Evolutionary conservation across 352 stramenopile genomes (phyloP).

Genomic region (Salisapilia sapeloensis): DNA sequence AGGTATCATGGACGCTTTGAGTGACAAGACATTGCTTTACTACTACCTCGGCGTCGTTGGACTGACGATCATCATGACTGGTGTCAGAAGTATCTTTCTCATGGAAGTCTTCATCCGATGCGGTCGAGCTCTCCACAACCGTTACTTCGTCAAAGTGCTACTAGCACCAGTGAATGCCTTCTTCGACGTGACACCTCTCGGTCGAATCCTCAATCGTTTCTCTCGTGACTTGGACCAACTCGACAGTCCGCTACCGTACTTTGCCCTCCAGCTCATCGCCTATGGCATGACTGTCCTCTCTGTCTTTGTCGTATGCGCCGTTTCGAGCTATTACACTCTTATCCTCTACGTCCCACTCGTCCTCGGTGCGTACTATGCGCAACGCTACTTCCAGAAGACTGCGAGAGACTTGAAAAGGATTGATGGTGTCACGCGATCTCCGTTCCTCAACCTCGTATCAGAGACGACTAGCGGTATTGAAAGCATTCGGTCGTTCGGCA

Average conservation of each 20-base stretch:
- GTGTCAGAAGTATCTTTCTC: slow-evolving; percentile 14
- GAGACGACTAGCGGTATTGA: slow-evolving; percentile 90
- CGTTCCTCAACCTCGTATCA: slow-evolving; percentile 90
- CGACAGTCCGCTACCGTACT: slow-evolving; percentile 49
- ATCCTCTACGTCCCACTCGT: slow-evolving; percentile 59
- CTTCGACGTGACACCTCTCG: slow-evolving; percentile 69
- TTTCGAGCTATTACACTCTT: slow-evolving; percentile 50
- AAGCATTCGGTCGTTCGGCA: slow-evolving; percentile 83
- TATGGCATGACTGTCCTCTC: slow-evolving; percentile 51
- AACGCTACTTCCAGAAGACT: slow-evolving; percentile 88
- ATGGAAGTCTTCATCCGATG: slow-evolving; percentile 19
- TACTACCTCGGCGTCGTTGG: slow-evolving; percentile 22
- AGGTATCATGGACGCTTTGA: slow-evolving; percentile 8
- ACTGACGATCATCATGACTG: slow-evolving; percentile 10
- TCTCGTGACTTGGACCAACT: slow-evolving; percentile 70
- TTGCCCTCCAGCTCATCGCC: slow-evolving; percentile 49
- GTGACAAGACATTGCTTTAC: slow-evolving; percentile 11
- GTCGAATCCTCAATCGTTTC: slow-evolving; percentile 62
- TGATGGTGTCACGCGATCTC: slow-evolving; percentile 85
- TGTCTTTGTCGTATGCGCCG: slow-evolving; percentile 46
- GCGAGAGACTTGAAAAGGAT: slow-evolving; percentile 90
- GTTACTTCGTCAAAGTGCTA: slow-evolving; percentile 27
- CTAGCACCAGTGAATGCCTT: slow-evolving; percentile 38
- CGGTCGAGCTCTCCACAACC: slow-evolving; percentile 20
- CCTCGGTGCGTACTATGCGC: slow-evolving; percentile 42